These are phyloP conservation scores for Chloromonas sp. DNA, from an alignment of 163 green algal genomes.

Conservation along the genomic window DNA sequence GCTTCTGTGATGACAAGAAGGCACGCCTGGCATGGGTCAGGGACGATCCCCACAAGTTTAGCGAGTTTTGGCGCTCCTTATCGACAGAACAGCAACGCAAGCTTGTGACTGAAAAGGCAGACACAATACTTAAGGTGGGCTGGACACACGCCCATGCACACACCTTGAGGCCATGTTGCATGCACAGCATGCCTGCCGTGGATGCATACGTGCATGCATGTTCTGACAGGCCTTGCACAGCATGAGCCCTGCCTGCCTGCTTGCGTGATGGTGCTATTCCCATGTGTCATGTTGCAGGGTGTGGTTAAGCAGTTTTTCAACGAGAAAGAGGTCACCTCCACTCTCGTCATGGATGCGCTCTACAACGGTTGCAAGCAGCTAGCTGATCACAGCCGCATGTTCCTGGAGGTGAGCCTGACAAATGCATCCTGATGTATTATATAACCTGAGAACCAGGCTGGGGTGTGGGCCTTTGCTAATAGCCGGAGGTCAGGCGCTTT, in stretches of 20 bases:
- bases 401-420: constrained; percentile 30
- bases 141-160: not conserved
- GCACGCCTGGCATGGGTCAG: constrained; percentile 57
- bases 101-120: constrained; percentile 38
- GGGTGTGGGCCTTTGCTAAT: too few species aligned
- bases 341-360: constrained; percentile 95
- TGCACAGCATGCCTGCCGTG: not conserved
- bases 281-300: constrained; percentile 34
- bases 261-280: too few species aligned
- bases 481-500: too few species aligned
- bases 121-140: constrained; percentile 33
- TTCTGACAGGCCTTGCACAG: too few species aligned
- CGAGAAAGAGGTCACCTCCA: constrained; percentile 98
- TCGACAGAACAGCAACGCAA: constrained; percentile 28
- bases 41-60: constrained; percentile 35
- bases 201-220: not conserved
- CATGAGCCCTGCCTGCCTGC: too few species aligned
- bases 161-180: too few species aligned
- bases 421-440: not conserved
- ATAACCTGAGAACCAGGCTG: too few species aligned
- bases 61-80: constrained; percentile 52
- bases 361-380: constrained; percentile 82
- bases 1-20: constrained; percentile 88
- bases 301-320: constrained; percentile 97
- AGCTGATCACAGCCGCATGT: constrained; percentile 51